A percentile compares a stretch with the other conserved stretches of the same genome.
Conservation (phyloP, 2,329 filamentous ascomycete genomes). For the Huntiella savannae region DNA sequence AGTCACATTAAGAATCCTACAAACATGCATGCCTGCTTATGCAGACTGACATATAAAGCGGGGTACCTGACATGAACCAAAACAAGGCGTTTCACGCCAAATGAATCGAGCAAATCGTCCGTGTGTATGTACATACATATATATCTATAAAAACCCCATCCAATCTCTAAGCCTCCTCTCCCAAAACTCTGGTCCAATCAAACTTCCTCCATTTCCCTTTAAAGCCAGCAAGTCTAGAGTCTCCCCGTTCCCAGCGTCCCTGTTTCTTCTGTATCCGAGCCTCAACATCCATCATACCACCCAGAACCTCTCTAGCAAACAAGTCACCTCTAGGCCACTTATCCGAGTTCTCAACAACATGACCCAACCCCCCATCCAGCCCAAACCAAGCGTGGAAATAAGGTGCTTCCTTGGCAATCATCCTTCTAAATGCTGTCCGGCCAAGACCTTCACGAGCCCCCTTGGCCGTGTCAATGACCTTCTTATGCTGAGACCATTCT, state of each 20-base stretch:
- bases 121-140: no score
- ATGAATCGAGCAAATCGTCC: no score
- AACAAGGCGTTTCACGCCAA: no score
- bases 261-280: conserved; percentile 77
- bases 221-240: conserved; percentile 55
- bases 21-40: no score
- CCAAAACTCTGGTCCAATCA: conserved; percentile 57
- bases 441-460: conserved; percentile 50
- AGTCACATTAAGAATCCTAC: no score
- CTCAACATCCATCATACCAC: conserved; percentile 73
- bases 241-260: conserved; percentile 60
- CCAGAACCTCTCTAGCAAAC: conserved; percentile 80
- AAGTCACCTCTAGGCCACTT: conserved; percentile 81
- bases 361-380: conserved; percentile 77
- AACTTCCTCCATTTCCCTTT: conserved; percentile 78
- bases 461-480: conserved; percentile 70
- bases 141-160: no score
- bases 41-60: no score
- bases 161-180: conserved; percentile 16
- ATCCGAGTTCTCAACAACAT: conserved; percentile 71
- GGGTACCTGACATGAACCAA: no score
- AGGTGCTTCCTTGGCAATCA: conserved; percentile 84
- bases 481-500: conserved; percentile 90
- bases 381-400: conserved; percentile 97
- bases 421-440: conserved; percentile 61